Conservation (phyloP, 331 rosid species). For the Erythrophleum ivorense region DNA sequence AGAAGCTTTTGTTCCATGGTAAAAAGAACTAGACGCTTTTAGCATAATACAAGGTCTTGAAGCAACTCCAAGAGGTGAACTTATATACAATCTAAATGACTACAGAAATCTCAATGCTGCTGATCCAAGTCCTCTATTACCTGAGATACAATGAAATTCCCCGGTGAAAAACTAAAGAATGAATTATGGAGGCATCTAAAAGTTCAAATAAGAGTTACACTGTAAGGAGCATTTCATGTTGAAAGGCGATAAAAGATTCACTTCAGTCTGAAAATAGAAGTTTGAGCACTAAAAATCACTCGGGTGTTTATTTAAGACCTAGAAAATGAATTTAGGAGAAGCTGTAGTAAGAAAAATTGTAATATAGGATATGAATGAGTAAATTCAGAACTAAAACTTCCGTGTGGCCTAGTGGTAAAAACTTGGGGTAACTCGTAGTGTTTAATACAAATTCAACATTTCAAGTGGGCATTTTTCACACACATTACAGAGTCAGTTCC, state of each 20-base stretch:
- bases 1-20: conserved; percentile 13
- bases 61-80: conserved; percentile 11
- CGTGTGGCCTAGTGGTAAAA: background rate
- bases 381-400: background rate
- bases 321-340: background rate
- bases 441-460: background rate
- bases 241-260: background rate
- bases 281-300: background rate
- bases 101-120: conserved; percentile 22
- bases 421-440: background rate
- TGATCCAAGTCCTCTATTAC: conserved; percentile 33
- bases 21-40: conserved; percentile 27
- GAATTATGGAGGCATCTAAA: background rate
- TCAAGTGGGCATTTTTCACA: background rate
- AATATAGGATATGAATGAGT: background rate
- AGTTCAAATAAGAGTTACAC: background rate
- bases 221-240: background rate
- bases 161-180: conserved; percentile 1
- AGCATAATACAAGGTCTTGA: conserved; percentile 26
- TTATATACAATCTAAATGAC: background rate
- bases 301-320: background rate
- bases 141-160: conserved; percentile 28
- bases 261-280: background rate
- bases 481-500: background rate
- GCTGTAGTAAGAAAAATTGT: background rate